Conservation (phyloP, 2,329 filamentous ascomycete species). For the Epichloe scottii region DNA sequence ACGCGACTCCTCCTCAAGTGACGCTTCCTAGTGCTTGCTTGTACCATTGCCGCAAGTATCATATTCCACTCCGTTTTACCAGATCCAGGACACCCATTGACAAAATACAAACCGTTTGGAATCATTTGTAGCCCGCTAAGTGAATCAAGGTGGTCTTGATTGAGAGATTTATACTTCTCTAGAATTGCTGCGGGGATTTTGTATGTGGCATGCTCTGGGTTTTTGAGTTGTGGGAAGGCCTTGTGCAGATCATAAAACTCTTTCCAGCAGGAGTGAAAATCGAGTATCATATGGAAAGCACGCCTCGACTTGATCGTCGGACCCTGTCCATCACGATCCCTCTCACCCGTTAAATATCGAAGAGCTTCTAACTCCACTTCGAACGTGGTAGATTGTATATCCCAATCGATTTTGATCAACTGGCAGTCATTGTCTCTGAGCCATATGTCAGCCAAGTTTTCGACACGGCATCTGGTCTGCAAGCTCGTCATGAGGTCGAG, state of each 20-base stretch:
- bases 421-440: slow-evolving; percentile 10
- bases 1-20: slow-evolving; percentile 20
- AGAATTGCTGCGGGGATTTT: slow-evolving; percentile 15
- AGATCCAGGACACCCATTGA: slow-evolving; percentile 34
- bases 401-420: slow-evolving; percentile 16
- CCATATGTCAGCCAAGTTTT: slow-evolving; percentile 9
- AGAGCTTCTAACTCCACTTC: slow-evolving; percentile 22
- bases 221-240: slow-evolving; percentile 20
- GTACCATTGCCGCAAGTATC: slow-evolving; percentile 26
- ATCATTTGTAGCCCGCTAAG: slow-evolving; percentile 23
- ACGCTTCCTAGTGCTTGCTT: slow-evolving; percentile 15
- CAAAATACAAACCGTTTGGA: slow-evolving; percentile 29
- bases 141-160: slow-evolving; percentile 25
- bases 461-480: slow-evolving; percentile 39
- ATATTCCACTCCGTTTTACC: slow-evolving; percentile 37
- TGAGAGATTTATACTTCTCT: slow-evolving; percentile 20
- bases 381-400: slow-evolving; percentile 15
- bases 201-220: slow-evolving; percentile 13
- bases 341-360: slow-evolving; percentile 12
- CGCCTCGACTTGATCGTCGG: slow-evolving; percentile 12
- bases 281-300: slow-evolving; percentile 21
- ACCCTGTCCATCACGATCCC: slow-evolving; percentile 8
- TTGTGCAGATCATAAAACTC: slow-evolving; percentile 13
- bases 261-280: slow-evolving; percentile 16
- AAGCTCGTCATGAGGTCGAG: slow-evolving; percentile 50